phyloP scores from a whole-genome alignment of 2,329 filamentous ascomycete genomes.

The Xylaria polymorpha region DNA sequence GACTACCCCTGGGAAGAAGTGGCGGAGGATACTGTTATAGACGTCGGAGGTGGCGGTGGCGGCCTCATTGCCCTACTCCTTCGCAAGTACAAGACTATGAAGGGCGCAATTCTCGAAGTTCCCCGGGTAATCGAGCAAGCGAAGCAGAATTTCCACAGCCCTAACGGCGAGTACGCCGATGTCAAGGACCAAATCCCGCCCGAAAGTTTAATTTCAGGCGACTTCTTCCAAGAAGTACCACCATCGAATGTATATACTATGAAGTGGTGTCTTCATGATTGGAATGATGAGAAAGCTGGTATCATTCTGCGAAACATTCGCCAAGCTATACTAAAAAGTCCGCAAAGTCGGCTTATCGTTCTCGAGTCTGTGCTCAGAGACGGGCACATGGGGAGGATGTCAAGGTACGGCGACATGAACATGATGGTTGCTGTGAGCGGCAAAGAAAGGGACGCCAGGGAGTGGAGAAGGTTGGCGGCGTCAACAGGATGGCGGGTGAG shows the following conservation, averaged over 20 bases:
- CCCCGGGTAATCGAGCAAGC: constrained; percentile 51
- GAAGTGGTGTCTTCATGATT: constrained; percentile 59
- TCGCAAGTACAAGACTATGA: constrained; percentile 47
- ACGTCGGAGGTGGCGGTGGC: constrained; percentile 57
- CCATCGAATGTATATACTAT: constrained; percentile 48
- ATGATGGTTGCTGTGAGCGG: constrained; percentile 53
- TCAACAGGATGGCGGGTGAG: constrained; percentile 8
- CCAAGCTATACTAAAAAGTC: constrained; percentile 45
- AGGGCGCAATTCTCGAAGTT: constrained; percentile 53
- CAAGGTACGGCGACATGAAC: constrained; percentile 55
- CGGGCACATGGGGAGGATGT: constrained; percentile 48
- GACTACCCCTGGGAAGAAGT: constrained; percentile 58
- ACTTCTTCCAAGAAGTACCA: constrained; percentile 54
- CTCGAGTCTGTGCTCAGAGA: constrained; percentile 53
- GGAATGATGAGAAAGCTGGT: constrained; percentile 51
- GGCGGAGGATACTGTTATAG: constrained; percentile 49
- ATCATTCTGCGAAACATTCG: constrained; percentile 49
- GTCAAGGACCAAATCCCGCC: constrained; percentile 46
- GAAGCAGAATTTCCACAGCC: constrained; percentile 42
- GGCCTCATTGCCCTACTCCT: constrained; percentile 53
- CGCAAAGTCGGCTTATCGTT: constrained; percentile 51
- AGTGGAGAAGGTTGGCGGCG: constrained; percentile 4
- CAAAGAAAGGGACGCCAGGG: constrained; percentile 2
- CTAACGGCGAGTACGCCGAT: constrained; percentile 50
- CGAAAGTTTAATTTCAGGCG: constrained; percentile 50